phyloP scores from a whole-genome alignment of 768 basidiomycete genomes.

The Favolaschia claudopus region DNA sequence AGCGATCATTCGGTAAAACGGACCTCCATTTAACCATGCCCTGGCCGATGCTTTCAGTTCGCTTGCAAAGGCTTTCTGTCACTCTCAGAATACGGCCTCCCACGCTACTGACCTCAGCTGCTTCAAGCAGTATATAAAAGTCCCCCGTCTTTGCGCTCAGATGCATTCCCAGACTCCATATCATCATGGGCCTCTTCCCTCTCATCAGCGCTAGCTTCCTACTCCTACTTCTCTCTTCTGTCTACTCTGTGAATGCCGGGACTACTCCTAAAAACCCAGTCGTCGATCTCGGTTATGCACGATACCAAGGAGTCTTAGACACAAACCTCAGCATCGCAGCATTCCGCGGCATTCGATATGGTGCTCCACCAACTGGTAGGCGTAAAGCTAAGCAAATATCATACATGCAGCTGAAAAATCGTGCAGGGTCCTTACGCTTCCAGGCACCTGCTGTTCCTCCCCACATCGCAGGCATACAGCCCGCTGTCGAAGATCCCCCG shows the following conservation, averaged over 20 bases:
- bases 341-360: conserved; percentile 40
- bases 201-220: neutral
- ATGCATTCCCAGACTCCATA: too few species aligned
- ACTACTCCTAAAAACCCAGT: conserved; percentile 21
- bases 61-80: too few species aligned
- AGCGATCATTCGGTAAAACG: too few species aligned
- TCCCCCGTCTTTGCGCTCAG: too few species aligned
- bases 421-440: conserved; percentile 10
- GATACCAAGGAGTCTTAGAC: conserved; percentile 33
- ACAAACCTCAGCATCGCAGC: conserved; percentile 21
- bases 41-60: too few species aligned
- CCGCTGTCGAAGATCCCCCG: neutral
- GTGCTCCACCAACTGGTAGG: conserved; percentile 40
- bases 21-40: too few species aligned
- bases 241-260: neutral
- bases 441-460: conserved; percentile 7
- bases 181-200: too few species aligned
- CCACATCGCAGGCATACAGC: conserved; percentile 3
- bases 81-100: too few species aligned
- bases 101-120: too few species aligned
- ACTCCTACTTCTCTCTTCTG: neutral
- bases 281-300: conserved; percentile 35
- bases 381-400: too few species aligned
- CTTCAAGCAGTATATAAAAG: too few species aligned
- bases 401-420: neutral